Conservation (phyloP, 305 asterid genomes). For the Fraxinus greggii region DNA sequence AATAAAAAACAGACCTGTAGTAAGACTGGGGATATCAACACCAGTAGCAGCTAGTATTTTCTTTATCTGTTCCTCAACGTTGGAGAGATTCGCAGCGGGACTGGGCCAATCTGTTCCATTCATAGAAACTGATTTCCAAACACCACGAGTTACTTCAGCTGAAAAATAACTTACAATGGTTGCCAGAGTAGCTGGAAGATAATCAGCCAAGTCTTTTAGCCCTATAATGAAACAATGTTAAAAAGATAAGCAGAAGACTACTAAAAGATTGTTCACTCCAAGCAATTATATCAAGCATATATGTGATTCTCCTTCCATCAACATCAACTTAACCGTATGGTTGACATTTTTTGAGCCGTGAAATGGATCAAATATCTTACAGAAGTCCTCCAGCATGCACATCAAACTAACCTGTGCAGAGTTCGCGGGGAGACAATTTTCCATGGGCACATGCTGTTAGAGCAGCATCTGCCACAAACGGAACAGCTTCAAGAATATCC, state of each 20-base stretch:
- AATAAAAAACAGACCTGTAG: slow-evolving; percentile 54
- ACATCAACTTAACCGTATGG: background rate
- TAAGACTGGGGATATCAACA: slow-evolving; percentile 90
- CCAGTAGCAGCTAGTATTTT: slow-evolving; percentile 91
- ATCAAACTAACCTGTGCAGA: slow-evolving; percentile 76
- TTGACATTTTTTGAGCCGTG: background rate
- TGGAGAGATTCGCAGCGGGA: slow-evolving; percentile 86
- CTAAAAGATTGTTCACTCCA: background rate
- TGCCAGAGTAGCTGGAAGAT: slow-evolving; percentile 94
- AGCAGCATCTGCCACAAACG: slow-evolving; percentile 96
- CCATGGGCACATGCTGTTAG: slow-evolving; percentile 93
- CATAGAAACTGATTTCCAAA: slow-evolving; percentile 94
- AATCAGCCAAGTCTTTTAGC: slow-evolving; percentile 93
- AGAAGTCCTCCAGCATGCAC: background rate
- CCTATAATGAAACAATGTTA: slow-evolving; percentile 42
- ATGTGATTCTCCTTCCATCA: background rate
- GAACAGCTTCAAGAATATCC: slow-evolving; percentile 98
- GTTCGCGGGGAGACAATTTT: slow-evolving; percentile 86
- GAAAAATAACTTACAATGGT: slow-evolving; percentile 94
- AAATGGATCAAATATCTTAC: background rate
- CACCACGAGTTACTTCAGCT: slow-evolving; percentile 98
- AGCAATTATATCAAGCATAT: background rate
- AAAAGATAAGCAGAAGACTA: slow-evolving; percentile 8
- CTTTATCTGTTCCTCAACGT: slow-evolving; percentile 93
- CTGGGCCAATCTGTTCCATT: slow-evolving; percentile 99